phyloP scores from a whole-genome alignment of 2,329 filamentous ascomycete species.

The Ophiostoma ips region DNA sequence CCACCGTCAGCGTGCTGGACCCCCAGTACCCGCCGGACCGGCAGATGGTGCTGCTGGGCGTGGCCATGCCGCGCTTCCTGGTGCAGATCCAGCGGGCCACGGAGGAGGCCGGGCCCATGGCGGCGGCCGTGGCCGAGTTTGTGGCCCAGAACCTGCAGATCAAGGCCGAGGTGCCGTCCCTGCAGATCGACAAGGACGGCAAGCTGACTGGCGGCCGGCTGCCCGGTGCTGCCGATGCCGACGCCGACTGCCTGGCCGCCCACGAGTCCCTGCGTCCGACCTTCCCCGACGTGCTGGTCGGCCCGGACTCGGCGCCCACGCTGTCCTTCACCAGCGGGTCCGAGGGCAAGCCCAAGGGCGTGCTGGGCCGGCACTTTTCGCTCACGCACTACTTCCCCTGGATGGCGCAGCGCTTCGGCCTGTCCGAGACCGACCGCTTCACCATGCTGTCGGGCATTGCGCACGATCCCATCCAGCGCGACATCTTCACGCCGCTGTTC shows the following conservation, averaged over 20 bases:
- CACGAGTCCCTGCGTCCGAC: conserved; percentile 41
- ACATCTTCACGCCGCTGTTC: conserved; percentile 87
- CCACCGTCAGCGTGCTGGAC: conserved; percentile 56
- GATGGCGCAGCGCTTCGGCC: conserved; percentile 76
- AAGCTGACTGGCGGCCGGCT: conserved; percentile 52
- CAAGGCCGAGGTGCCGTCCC: conserved; percentile 58
- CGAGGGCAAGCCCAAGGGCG: conserved; percentile 75
- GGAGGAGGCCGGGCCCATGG: conserved; percentile 43
- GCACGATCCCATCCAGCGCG: conserved; percentile 47
- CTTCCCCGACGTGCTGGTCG: conserved; percentile 51
- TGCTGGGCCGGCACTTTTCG: conserved; percentile 74
- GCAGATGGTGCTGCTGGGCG: conserved; percentile 72
- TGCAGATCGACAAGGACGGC: conserved; percentile 60
- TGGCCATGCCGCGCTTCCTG: conserved; percentile 58
- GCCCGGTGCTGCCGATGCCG: conserved; percentile 49
- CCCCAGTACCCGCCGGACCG: conserved; percentile 69
- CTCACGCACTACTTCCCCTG: conserved; percentile 79
- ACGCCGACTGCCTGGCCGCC: conserved; percentile 46
- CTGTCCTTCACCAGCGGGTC: conserved; percentile 61
- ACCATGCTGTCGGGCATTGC: conserved; percentile 78
- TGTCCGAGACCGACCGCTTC: conserved; percentile 60
- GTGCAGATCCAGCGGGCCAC: conserved; percentile 61
- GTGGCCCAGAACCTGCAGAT: conserved; percentile 60
- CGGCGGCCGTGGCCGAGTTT: conserved; percentile 41
- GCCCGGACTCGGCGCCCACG: conserved; percentile 71